Evolutionary conservation across 192 early-diverging fungal species (phyloP), one percentile per base, ranked within the genome.

Genomic region (Phycomyces nitens): DNA sequence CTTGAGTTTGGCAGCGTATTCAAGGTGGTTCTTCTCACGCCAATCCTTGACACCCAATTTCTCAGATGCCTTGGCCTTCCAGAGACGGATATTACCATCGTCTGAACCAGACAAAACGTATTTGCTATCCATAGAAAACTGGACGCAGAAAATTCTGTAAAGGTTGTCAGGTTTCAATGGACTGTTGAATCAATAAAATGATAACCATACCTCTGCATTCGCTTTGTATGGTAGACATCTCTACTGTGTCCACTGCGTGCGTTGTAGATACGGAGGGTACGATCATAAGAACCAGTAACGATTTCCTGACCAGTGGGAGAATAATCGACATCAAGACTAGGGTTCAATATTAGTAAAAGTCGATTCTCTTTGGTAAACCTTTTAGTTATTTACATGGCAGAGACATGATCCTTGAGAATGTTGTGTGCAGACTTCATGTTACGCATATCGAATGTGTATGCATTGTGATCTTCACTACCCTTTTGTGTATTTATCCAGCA

Each of bases 391-490:
- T 80, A 91, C 84, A 99, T 94, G 5, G 97, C 97, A 22, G 95
- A 97, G 7, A 97, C 94, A 67, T 99, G 97, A 66, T 94, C 96
- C 70, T 96, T 96, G 42, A 92, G 78, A 9, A 98, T 88, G 67
- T 92, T 94, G 56, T 84, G 74, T 10, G 97, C 89, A 49, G 79
- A 76, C 29, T 89, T 83, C 86, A 99, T 87, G 39, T 91, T 94
- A 26, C 97, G 86, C 96, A 99, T 98, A 75, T 99, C 97, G 71
- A 96, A 99, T 7, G 84, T 89, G 74, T 99, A 99, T 59, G 88
- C 81, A 67, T 98, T 98, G 72, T 98, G 94, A 81, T 99, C 95
- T 80, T 99, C 97, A 81, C 91, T 99, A 23, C 92, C 97, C 68
- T 82, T 34, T 34, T 34, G 29, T 34, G 29, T 34, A 34, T 34